phyloP scores from a whole-genome alignment of 1,284 basidiomycete genomes.

The Sutorius eximius region DNA sequence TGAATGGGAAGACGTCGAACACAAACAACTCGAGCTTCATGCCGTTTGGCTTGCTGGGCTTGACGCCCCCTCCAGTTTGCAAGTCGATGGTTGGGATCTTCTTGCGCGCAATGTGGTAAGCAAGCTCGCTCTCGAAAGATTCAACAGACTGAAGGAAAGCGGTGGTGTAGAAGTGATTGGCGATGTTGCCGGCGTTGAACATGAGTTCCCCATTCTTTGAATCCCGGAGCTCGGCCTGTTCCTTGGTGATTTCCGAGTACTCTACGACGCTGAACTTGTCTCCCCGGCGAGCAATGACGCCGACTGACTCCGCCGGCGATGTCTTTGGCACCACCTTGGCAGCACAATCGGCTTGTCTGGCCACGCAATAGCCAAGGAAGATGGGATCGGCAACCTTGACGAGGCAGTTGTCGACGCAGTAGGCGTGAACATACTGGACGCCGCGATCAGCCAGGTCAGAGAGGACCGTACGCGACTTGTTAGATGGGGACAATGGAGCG shows the following conservation, averaged over 20 bases:
- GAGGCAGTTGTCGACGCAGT: constrained; percentile 99
- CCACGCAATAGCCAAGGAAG: constrained; percentile 93
- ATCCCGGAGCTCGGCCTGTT: constrained; percentile 81
- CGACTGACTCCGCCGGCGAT: constrained; percentile 87
- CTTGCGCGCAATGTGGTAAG: constrained; percentile 97
- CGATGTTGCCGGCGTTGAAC: constrained; percentile 97
- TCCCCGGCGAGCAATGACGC: constrained; percentile 86
- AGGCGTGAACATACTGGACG: constrained; percentile 90
- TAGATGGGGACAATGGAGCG: constrained; percentile 63
- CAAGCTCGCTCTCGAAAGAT: constrained; percentile 85
- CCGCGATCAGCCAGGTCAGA: constrained; percentile 79
- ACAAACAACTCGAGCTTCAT: constrained; percentile 99
- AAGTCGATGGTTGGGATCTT: constrained; percentile 90
- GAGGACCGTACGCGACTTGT: constrained; percentile 74
- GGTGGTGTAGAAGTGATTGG: constrained; percentile 97
- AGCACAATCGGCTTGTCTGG: constrained; percentile 83
- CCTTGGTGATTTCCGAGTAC: constrained; percentile 93
- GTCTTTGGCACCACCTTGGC: constrained; percentile 96
- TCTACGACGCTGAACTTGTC: constrained; percentile 91
- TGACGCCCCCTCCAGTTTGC: constrained; percentile 62
- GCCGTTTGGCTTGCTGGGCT: constrained; percentile 91
- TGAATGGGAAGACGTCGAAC: constrained; percentile 98
- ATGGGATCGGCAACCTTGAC: constrained; percentile 96
- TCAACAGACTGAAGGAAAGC: constrained; percentile 81
- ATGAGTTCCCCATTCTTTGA: constrained; percentile 71